phyloP scores from a whole-genome alignment of 495 filamentous ascomycete species.

The Penicillium coprophilum region DNA sequence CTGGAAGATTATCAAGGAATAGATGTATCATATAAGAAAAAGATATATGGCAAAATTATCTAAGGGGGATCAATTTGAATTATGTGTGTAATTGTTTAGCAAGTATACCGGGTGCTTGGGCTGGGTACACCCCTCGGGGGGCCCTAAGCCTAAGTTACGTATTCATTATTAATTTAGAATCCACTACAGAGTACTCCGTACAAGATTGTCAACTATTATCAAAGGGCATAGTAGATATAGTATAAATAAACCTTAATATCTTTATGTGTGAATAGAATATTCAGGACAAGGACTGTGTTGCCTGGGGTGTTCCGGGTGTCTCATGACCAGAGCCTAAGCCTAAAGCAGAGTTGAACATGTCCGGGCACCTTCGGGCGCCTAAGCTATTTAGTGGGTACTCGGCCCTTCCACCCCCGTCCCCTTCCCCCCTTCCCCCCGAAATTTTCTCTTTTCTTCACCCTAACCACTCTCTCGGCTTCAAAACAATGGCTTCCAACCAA shows the following conservation, averaged over 20 bases:
- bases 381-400: conserved; percentile 30
- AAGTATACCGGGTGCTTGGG: background rate
- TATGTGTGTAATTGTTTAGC: background rate
- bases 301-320: background rate
- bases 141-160: conserved; percentile 1
- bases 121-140: background rate
- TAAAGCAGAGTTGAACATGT: conserved; percentile 23
- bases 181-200: too few species aligned
- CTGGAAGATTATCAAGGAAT: background rate
- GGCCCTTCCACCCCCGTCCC: conserved; percentile 14
- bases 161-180: background rate
- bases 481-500: conserved; percentile 37
- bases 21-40: background rate
- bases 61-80: background rate
- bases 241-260: background rate
- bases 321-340: conserved; percentile 25
- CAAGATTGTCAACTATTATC: background rate
- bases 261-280: background rate
- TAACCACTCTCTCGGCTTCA: conserved; percentile 11
- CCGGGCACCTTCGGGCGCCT: conserved; percentile 11
- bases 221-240: background rate
- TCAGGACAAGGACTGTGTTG: background rate
- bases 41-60: background rate
- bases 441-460: conserved; percentile 21
- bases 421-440: conserved; percentile 15